Conservation (phyloP, 2,329 filamentous ascomycete species). For the Cytospora schulzeri region DNA sequence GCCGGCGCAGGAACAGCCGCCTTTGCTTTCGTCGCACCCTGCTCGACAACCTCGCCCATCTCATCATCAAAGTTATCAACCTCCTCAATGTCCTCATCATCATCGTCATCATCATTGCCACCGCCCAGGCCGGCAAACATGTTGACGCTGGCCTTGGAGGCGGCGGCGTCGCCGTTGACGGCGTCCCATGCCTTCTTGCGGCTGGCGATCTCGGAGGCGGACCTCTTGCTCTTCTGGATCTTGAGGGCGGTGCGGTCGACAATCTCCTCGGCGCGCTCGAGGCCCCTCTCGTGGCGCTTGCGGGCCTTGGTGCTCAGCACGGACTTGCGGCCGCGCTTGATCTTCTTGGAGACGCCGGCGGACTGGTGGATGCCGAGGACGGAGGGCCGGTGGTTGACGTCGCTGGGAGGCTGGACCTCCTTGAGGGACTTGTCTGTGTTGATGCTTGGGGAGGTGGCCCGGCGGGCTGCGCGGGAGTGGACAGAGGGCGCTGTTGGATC, state of each 20-base stretch:
- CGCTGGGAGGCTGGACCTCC: constrained; percentile 53
- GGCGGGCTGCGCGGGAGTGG: constrained; percentile 74
- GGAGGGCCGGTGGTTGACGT: constrained; percentile 59
- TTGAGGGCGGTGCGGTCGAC: constrained; percentile 61
- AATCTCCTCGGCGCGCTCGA: constrained; percentile 62
- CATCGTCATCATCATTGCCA: constrained; percentile 28
- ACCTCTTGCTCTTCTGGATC: constrained; percentile 56
- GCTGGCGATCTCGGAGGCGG: constrained; percentile 49
- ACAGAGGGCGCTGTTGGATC: constrained; percentile 57
- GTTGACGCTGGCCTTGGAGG: constrained; percentile 3
- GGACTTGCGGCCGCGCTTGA: constrained; percentile 58
- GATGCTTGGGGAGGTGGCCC: constrained; percentile 70
- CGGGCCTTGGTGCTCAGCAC: constrained; percentile 57
- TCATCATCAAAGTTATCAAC: constrained; percentile 26
- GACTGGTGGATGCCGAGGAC: constrained; percentile 68
- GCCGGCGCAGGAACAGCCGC: neutral
- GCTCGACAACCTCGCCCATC: constrained; percentile 31
- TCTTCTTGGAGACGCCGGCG: constrained; percentile 69
- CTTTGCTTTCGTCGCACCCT: neutral
- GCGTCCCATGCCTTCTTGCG: constrained; percentile 61
- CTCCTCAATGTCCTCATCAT: constrained; percentile 25
- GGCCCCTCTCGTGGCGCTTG: constrained; percentile 57
- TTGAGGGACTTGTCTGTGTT: constrained; percentile 73
- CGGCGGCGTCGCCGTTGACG: constrained; percentile 48
- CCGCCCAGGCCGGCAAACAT: constrained; percentile 26